These are phyloP conservation scores for Vaccinium vitisidaea DNA, from an alignment of 148 eudicot species.

Conservation along the genomic window DNA sequence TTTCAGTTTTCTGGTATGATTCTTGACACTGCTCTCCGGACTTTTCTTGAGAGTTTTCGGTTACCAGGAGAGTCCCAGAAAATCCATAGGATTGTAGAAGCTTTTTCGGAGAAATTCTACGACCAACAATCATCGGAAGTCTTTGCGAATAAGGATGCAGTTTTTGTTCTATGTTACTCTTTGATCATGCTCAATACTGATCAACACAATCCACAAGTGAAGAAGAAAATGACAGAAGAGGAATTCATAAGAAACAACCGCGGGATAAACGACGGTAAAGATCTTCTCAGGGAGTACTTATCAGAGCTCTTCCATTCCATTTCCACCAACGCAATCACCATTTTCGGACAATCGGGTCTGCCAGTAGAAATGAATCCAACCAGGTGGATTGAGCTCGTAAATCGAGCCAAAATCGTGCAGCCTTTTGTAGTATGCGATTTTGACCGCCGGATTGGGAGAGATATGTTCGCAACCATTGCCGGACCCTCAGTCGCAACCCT, in stretches of 20 bases:
- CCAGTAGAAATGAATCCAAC: conserved; percentile 72
- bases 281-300: conserved; percentile 78
- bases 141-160: conserved; percentile 76
- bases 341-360: conserved; percentile 39
- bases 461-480: conserved; percentile 86
- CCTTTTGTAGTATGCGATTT: conserved; percentile 56
- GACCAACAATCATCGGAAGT: conserved; percentile 72
- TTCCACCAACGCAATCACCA: conserved; percentile 50
- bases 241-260: conserved; percentile 88
- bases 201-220: conserved; percentile 94
- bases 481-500: conserved; percentile 85
- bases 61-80: conserved; percentile 97
- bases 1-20: conserved; percentile 74
- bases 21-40: conserved; percentile 76
- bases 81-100: conserved; percentile 75
- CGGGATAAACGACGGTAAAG: conserved; percentile 82
- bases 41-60: conserved; percentile 70
- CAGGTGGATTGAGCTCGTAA: conserved; percentile 77
- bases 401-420: conserved; percentile 42
- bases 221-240: conserved; percentile 98
- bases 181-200: conserved; percentile 95
- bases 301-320: conserved; percentile 90
- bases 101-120: conserved; percentile 70
- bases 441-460: conserved; percentile 71
- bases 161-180: conserved; percentile 70